Evolutionary conservation across 495 filamentous ascomycete genomes (phyloP).

Genomic region (Massariosphaeria phaeospora): DNA sequence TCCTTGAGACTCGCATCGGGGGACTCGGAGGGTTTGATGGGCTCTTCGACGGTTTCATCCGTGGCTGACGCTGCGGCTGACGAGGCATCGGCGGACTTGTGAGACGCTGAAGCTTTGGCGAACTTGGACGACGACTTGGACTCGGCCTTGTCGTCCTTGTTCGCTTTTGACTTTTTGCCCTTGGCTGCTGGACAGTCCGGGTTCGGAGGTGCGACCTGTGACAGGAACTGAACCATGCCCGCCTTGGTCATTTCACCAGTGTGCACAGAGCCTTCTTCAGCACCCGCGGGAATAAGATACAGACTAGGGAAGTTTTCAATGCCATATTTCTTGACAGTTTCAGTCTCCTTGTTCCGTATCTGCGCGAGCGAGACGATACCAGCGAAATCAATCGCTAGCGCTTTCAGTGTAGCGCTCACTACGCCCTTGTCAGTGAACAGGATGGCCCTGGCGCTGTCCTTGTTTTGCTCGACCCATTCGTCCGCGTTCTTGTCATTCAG

Average conservation of each 20-base stretch:
- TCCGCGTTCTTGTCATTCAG: constrained; percentile 75
- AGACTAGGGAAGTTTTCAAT: constrained; percentile 74
- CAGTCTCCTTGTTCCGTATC: constrained; percentile 74
- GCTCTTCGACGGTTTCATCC: constrained; percentile 43
- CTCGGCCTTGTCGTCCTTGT: constrained; percentile 44
- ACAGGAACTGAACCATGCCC: constrained; percentile 74
- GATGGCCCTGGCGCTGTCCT: constrained; percentile 76
- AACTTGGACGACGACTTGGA: constrained; percentile 38
- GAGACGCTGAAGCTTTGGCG: constrained; percentile 43
- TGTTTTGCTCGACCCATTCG: constrained; percentile 65
- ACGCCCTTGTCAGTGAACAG: constrained; percentile 93
- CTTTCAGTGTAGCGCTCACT: constrained; percentile 73
- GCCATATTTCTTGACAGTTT: constrained; percentile 66
- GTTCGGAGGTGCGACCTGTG: constrained; percentile 68
- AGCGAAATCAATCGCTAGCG: constrained; percentile 87
- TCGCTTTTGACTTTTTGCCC: constrained; percentile 42
- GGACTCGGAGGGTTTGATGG: constrained; percentile 45
- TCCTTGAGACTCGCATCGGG: constrained; percentile 43
- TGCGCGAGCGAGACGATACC: constrained; percentile 77
- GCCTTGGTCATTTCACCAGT: constrained; percentile 84
- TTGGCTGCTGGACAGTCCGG: constrained; percentile 58
- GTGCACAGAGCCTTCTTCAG: constrained; percentile 63
- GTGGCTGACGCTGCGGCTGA: constrained; percentile 40
- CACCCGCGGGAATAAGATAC: constrained; percentile 71
- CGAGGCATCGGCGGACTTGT: constrained; percentile 42